phyloP scores from a whole-genome alignment of 306 rosid genomes.

The Arachis hypogaea region DNA sequence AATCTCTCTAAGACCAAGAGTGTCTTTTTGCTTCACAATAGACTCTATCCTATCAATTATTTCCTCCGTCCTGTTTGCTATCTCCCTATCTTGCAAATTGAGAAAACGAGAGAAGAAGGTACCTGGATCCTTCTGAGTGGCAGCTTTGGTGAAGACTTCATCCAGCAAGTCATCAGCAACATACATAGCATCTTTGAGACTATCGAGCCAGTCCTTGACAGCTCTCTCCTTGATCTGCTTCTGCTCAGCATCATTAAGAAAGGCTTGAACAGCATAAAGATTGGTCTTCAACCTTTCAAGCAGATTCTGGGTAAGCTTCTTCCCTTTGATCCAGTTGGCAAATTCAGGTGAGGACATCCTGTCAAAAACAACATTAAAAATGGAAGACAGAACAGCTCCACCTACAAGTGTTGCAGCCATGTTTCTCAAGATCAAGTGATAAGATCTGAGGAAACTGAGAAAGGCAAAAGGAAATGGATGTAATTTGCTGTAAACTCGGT shows the following conservation, averaged over 20 bases:
- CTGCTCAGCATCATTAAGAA: neutral
- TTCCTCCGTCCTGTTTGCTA: neutral
- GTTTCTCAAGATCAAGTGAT: no score
- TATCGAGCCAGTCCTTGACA: neutral
- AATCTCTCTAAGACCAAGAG: neutral
- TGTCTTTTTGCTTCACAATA: neutral
- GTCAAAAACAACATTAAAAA: no score
- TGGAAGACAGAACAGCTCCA: no score
- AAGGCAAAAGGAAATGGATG: no score
- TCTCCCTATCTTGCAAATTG: neutral
- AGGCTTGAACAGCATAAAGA: neutral
- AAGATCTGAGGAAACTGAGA: no score
- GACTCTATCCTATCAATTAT: neutral
- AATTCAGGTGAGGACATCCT: no score
- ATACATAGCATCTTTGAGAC: neutral
- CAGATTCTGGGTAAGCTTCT: neutral
- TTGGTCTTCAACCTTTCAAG: neutral
- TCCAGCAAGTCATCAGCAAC: neutral
- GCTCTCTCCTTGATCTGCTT: neutral
- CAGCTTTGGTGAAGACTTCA: neutral
- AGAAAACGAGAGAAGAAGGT: neutral
- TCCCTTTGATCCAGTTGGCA: no score
- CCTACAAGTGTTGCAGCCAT: no score
- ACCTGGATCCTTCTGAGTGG: neutral
- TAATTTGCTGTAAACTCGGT: no score